These are phyloP conservation scores for Glycine latifolia DNA, from an alignment of 306 rosid genomes.

Conservation along the genomic window DNA sequence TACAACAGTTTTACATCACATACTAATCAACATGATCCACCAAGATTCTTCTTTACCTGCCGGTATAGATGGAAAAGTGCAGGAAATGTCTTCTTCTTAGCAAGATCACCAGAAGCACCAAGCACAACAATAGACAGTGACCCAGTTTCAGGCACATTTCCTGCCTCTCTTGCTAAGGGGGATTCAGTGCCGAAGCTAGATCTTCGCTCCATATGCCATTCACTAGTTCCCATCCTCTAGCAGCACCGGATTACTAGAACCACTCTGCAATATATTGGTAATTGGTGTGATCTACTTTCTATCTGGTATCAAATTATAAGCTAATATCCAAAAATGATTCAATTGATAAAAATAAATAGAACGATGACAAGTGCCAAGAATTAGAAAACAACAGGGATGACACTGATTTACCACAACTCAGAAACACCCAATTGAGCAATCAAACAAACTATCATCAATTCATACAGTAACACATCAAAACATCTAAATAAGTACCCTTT, in stretches of 20 bases:
- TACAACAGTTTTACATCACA: conserved; percentile 5
- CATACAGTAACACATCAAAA: background rate
- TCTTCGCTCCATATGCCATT: conserved; percentile 74
- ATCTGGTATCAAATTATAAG: conserved; percentile 32
- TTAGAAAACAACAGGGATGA: background rate
- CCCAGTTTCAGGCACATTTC: conserved; percentile 61
- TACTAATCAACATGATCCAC: conserved; percentile 12
- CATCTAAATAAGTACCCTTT: background rate
- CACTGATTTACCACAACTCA: background rate
- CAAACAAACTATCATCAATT: conserved; percentile 32
- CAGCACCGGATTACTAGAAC: conserved; percentile 25
- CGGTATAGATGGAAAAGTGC: conserved; percentile 77
- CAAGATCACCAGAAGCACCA: conserved; percentile 97
- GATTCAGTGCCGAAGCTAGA: conserved; percentile 49
- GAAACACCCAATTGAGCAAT: conserved; percentile 3
- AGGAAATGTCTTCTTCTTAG: conserved; percentile 92
- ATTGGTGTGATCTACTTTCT: conserved; percentile 12
- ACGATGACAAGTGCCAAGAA: background rate
- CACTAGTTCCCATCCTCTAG: conserved; percentile 69
- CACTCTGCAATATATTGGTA: conserved; percentile 28
- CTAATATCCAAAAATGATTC: background rate
- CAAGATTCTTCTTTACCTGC: conserved; percentile 55
- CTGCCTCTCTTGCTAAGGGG: conserved; percentile 46
- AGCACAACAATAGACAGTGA: conserved; percentile 77
- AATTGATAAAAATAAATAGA: background rate